Base-by-base conservation (phyloP, 805 yeast species). In the Limtongia smithiae region DNA sequence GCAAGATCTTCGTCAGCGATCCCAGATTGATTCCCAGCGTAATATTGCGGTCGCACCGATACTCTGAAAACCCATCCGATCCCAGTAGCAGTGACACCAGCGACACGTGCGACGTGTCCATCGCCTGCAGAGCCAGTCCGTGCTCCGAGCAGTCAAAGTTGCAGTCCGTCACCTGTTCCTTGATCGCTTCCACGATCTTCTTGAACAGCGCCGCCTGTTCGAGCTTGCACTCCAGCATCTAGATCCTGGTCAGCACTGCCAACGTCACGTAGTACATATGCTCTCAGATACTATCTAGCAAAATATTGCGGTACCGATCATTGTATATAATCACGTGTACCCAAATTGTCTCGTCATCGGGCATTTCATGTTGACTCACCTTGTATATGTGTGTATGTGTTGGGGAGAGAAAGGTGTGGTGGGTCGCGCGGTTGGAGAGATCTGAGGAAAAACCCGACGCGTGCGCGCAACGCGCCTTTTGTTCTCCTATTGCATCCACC, bases 101-200 rank as follows among this genome's bases (percentile, higher is more conserved):
- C 57, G 90, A 78, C 51, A 93, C 96, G 76, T 97, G 87, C 24
- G 98, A 89, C 67, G 89, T 94, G 71, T 93, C 98, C 60, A 93
- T 93, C 24, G 98, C 97, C 74, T 93, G 97, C 20, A 94, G 91
- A 9, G 94, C 84, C 63, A 93, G 83, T 60, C 98, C 98, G 55
- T 81, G 79, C 68, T 86, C 93, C n/a, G 94, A 81, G 73, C 97
- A 93, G 74, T 89, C 93, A 76, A 93, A 87, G 77, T 93, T 93
- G 74, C 97, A 93, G 62, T 90, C 78, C 63, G 86, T 87, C 55
- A 93, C 96, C 65, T 95, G 83, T 66, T 93, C 98, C 67, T 88
- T 86, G 68, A 91, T 85, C 50, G 97, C 82, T 61, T 93, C 98
- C 62, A 90, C 84, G 65, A 90, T 83, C 78, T 85, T 89, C 72